Base-by-base conservation (phyloP, 495 filamentous ascomycete genomes). In the Halenospora varia region DNA sequence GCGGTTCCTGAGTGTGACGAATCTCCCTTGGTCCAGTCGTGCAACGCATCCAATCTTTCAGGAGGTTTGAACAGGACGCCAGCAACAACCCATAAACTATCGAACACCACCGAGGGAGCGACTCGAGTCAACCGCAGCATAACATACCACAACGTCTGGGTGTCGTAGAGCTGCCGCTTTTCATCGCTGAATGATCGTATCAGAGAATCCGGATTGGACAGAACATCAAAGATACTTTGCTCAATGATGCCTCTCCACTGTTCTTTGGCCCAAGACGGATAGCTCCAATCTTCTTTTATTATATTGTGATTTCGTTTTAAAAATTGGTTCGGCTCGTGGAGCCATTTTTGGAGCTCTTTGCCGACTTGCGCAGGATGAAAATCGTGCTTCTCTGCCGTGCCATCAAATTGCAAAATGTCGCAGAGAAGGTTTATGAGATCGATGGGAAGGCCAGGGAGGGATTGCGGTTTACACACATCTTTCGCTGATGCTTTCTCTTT, bases 21-120 rank as follows among this genome's bases (percentile, higher is more conserved):
- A 8, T 19, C 44, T 3, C 62, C 58, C 45, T 60, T 61, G 68
- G 47, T 69, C 70, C 55, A 77, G 73, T 70, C 61, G 40, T 63
- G 60, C 1, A 59, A 51, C n/a, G 15, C 19, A n/a, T 77, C 71
- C 13, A 90, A 74, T 18, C 79, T 69, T 50, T 75, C 76, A 1
- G 88, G 87, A 0, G 85, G 83, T 22, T 78, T 73, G 65, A 90
- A 93, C 11, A 93, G 70, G 35, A 77, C 73, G 20, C 83, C 83
- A n/a, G 86, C 68, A 8, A 86, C 81, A 65, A 77, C 77, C 90
- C 91, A 95, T 3, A 96, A 70, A 57, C 87, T 90, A 62, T 92
- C 81, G 50, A 90, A 84, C 0, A 90, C 78, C 53, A 90, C 70
- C 42, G 66, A 78, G 26, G 73, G 81, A 13, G 68, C 75, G 49